A percentile compares a stretch with the other conserved stretches of the same genome.
Evolutionary conservation across 2,329 filamentous ascomycete species (phyloP).

Genomic region (Phaeomoniella chlamydospora): DNA sequence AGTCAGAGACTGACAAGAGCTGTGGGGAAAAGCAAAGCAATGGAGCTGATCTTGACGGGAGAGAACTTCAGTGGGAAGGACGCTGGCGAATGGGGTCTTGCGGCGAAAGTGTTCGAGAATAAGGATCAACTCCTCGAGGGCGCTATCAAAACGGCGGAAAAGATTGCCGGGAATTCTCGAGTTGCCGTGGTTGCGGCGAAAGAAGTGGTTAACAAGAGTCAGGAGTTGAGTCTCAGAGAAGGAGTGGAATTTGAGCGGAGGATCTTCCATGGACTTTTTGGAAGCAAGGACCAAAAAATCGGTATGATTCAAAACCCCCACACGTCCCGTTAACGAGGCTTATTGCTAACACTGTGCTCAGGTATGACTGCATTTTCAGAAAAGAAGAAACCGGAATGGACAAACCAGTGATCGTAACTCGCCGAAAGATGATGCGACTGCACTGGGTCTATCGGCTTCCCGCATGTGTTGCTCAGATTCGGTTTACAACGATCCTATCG

Average conservation of each 20-base stretch:
- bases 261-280: slow-evolving; percentile 86
- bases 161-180: slow-evolving; percentile 71
- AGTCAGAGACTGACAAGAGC: slow-evolving; percentile 76
- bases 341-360: too few relatives aligned
- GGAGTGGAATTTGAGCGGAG: slow-evolving; percentile 91
- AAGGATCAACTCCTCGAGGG: slow-evolving; percentile 70
- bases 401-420: slow-evolving; percentile 59
- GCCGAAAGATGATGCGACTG: too few relatives aligned
- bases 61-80: slow-evolving; percentile 71
- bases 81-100: slow-evolving; percentile 81
- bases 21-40: slow-evolving; percentile 70
- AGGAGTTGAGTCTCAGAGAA: slow-evolving; percentile 74
- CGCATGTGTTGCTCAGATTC: too few relatives aligned
- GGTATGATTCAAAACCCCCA: too few relatives aligned
- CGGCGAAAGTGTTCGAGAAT: slow-evolving; percentile 60
- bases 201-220: slow-evolving; percentile 98
- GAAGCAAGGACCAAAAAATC: slow-evolving; percentile 92
- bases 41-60: slow-evolving; percentile 84
- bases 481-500: too few relatives aligned
- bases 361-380: slow-evolving; percentile 85
- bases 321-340: too few relatives aligned
- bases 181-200: slow-evolving; percentile 85
- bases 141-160: slow-evolving; percentile 70
- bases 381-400: slow-evolving; percentile 90
- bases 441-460: too few relatives aligned